Evolutionary conservation across 2,329 filamentous ascomycete genomes (phyloP), one percentile per base, ranked within the genome.

Genomic region (Dothidotthia symphoricarpi): DNA sequence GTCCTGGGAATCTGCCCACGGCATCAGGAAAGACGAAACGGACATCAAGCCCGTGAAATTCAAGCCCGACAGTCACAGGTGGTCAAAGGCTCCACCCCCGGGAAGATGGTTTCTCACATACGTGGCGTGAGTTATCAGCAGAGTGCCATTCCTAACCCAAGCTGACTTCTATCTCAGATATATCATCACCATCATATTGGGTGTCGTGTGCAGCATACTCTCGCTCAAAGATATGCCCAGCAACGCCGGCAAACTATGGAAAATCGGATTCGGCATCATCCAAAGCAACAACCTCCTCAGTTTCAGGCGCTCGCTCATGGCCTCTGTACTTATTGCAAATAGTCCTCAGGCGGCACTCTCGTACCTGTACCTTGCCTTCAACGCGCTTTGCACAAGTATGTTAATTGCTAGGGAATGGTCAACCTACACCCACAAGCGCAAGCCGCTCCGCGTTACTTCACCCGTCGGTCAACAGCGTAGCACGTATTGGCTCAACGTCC

Each of bases 341-440:
- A 33, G 61, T 1, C 72, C 73, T 1, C 75, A 78, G 45, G 49
- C 71, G 0, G 39, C 76, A 9, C 43, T 76, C 0, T 73, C 70
- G 0, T 56, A 73, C 15, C 24, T 75, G 0, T 76, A 78, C 45
- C 56, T 75, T 6, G 53, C 64, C 2, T 72, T 69, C 56, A 76
- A 76, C 45, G 59, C 60, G 3, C 57, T 76, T 3, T 60, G 72
- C 15, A 79, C 72, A 0, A 65, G 55, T 6, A 75, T 77, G 61
- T 61, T 75, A 1, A 48, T 73, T 0, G 70, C 69, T 1, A 51
- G 60, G 5, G 77, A 81, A 55, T 80, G 69, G 55, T 66, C 60
- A 25, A 45, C 51, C 0, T 76, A 71, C 53, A 55, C 62, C 1
- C 13, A 39, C 0, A 3, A 48, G 0, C 55, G 56, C 4, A 71